phyloP scores from a whole-genome alignment of 2,329 filamentous ascomycete genomes.

The Neonectria coccinea region DNA sequence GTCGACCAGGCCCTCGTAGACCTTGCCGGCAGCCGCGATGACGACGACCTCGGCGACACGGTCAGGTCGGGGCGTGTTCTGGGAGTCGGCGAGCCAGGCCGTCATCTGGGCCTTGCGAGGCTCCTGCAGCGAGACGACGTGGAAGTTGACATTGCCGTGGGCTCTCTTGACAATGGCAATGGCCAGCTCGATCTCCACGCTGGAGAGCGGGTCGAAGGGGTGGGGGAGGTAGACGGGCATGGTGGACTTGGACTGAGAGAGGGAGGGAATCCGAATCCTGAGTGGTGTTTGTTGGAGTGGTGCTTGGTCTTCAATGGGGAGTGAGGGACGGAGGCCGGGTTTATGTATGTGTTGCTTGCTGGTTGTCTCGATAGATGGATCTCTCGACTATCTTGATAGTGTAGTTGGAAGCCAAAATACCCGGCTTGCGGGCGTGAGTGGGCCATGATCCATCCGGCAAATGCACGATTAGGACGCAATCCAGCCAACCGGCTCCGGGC shows the following conservation, averaged over 20 bases:
- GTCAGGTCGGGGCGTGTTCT: constrained; percentile 70
- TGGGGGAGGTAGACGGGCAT: constrained; percentile 35
- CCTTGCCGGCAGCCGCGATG: constrained; percentile 81
- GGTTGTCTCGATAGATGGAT: neutral
- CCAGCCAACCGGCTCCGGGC: constrained; percentile 13
- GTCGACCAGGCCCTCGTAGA: constrained; percentile 86
- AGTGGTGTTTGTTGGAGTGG: constrained; percentile 5
- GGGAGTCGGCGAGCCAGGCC: constrained; percentile 77
- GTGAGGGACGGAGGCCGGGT: constrained; percentile 8
- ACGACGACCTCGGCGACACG: constrained; percentile 86
- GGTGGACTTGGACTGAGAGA: constrained; percentile 12
- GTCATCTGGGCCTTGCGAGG: constrained; percentile 88
- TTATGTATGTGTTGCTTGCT: constrained; percentile 18
- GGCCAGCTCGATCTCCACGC: constrained; percentile 77
- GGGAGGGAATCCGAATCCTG: constrained; percentile 12
- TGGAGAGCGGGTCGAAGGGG: constrained; percentile 47
- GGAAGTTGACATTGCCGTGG: constrained; percentile 81
- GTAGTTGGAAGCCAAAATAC: constrained; percentile 1
- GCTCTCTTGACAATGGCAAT: constrained; percentile 76
- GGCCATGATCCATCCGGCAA: constrained; percentile 12
- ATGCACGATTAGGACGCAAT: constrained; percentile 16
- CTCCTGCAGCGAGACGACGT: constrained; percentile 86
- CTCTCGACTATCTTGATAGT: constrained; percentile 15
- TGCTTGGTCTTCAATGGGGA: constrained; percentile 3
- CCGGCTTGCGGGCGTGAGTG: neutral